Evolutionary conservation across 139 green algal species (phyloP), one percentile per base, ranked within the genome.

Genomic region (Yamagishiella unicocca): DNA sequence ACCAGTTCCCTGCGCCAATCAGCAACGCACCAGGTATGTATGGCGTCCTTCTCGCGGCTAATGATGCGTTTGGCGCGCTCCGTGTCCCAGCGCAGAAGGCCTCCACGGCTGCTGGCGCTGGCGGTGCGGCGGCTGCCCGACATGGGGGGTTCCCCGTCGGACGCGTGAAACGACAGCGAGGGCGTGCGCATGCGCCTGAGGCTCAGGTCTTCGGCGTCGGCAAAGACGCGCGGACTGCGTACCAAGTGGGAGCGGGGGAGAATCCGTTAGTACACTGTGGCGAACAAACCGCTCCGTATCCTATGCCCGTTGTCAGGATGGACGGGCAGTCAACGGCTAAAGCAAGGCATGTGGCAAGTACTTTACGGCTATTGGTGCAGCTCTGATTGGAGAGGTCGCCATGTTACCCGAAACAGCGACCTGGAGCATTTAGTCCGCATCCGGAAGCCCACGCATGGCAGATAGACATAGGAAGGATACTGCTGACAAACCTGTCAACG

Each of bases 1-100:
- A 12, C 50, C 50, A 17, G 12, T 58, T 17, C 50, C 50, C 50
- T 58, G 14, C 50, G 12, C 50, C 50, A 58, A 58, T 17, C 50
- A 17, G 14, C 12, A 74, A 29, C 79, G 0, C 22, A 86, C 80
- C 80, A 77, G 9, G 80, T 8, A 37, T 86, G 80, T 35, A 86
- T 77, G 12, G 80, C 80, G 43, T 86, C 80, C 64, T 78, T 86
- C 80, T 86, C 80, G 31, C 80, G 80, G n/a, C 64, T n/a, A 43
- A 86, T 77, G 42, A 86, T 77, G 4, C 64, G 43, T n/a, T 86
- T 86, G 17, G 80, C 80, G 31, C 80, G 80, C n/a, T 77, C 80
- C 17, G 80, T 86, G 66, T 86, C 80, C 64, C 62, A 75, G 40
- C 78, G 78, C 14, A 85, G 19, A 17, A 86, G 42, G 12, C 31